Conservation (phyloP, 2,329 filamentous ascomycete genomes). For the Gnomoniopsis sp. region DNA sequence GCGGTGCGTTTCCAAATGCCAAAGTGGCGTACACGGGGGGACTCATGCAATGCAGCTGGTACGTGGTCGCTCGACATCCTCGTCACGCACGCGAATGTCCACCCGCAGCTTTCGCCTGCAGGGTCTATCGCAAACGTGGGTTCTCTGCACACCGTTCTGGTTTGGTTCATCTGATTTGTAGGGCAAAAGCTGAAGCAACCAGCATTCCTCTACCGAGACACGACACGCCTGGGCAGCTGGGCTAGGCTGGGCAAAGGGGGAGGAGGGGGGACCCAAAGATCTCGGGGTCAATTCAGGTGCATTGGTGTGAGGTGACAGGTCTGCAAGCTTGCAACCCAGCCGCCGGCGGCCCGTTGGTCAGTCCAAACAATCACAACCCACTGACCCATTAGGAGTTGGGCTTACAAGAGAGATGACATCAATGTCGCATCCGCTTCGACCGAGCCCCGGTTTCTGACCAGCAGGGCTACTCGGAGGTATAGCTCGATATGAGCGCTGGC, state of each 20-base stretch:
- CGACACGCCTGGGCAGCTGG: background rate
- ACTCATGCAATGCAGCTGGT: constrained; percentile 16
- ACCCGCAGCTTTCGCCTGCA: constrained; percentile 11
- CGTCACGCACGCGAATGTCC: constrained; percentile 7
- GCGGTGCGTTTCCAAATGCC: background rate
- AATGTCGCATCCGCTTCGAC: background rate
- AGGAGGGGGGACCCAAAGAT: too few species aligned
- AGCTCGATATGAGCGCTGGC: constrained; percentile 1
- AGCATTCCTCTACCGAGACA: background rate
- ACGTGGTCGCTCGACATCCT: constrained; percentile 15
- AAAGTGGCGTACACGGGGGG: background rate
- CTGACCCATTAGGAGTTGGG: too few species aligned
- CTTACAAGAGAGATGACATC: constrained; percentile 9
- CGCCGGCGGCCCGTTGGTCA: too few species aligned
- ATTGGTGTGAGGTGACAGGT: too few species aligned
- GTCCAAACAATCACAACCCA: too few species aligned
- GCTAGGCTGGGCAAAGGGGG: too few species aligned
- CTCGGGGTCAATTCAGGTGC: too few species aligned
- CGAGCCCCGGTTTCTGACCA: background rate
- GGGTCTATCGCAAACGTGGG: constrained; percentile 5
- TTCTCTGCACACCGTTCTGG: background rate
- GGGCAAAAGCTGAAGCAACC: background rate
- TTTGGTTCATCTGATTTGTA: background rate
- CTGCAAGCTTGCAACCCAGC: too few species aligned
- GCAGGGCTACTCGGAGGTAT: constrained; percentile 6